Conservation (phyloP, 164 flowering plant genomes). For the Magnolia kwangsiensis region DNA sequence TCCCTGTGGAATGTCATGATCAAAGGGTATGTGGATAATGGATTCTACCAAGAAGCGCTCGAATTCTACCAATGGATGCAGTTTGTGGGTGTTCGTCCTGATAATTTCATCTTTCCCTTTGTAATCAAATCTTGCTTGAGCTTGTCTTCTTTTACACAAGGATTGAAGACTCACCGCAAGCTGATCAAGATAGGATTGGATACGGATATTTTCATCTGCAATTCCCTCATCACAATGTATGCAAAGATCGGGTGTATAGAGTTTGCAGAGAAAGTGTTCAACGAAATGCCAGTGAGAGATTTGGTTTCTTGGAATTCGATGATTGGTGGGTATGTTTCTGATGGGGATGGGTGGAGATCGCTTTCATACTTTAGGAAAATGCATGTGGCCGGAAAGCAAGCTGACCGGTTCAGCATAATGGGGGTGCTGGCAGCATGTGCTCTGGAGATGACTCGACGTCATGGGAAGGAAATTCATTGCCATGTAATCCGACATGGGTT, state of each 20-base stretch:
- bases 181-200: conserved; percentile 48
- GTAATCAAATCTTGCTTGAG: conserved; percentile 56
- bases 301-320: conserved; percentile 77
- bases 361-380: conserved; percentile 37
- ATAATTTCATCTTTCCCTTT: conserved; percentile 38
- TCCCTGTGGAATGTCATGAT: conserved; percentile 53
- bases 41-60: conserved; percentile 15
- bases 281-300: conserved; percentile 51
- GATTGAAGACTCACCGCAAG: conserved; percentile 39
- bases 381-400: conserved; percentile 28
- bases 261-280: conserved; percentile 47
- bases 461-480: conserved; percentile 47
- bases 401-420: conserved; percentile 44
- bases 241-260: conserved; percentile 46
- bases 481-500: conserved; percentile 25
- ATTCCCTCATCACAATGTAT: conserved; percentile 57
- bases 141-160: conserved; percentile 28
- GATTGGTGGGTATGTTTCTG: conserved; percentile 47
- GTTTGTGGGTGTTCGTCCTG: conserved; percentile 10
- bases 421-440: conserved; percentile 50
- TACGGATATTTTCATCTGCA: conserved; percentile 44
- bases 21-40: conserved; percentile 24
- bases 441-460: conserved; percentile 14
- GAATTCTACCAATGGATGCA: conserved; percentile 20
- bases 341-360: conserved; percentile 42